Base-by-base conservation (phyloP, 768 basidiomycete genomes). In the Pholiota molesta region DNA sequence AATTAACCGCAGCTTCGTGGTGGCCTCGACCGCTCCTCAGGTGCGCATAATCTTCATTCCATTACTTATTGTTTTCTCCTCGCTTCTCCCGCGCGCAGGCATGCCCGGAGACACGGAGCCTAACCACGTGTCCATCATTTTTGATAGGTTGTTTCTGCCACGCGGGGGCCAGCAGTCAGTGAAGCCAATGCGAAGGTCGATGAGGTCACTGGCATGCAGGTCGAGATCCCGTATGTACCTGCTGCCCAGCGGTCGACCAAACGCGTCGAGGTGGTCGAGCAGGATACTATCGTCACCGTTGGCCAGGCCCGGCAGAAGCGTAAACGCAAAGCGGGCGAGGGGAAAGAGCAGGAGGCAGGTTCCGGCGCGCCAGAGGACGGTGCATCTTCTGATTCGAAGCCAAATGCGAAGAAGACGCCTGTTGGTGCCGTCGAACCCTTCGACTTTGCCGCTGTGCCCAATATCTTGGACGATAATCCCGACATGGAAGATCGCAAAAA, bases 171-270 rank as follows among this genome's bases (percentile, higher is more conserved):
- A 35, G 49, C 39, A 53, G 57, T 64, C 7, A 60, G 52, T 55
- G 61, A 59, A 10, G 61, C 19, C 54, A 56, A 2, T 54, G 59
- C 29, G 57, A 49, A 69, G 55, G 47, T 64, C 58, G 68, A 69
- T 55, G 72, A 66, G 42, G 60, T 71, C 5, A 71, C 74, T 11
- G 78, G 76, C 23, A 82, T 80, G 73, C 82, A 86, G 57, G 81
- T 86, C 37, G 92, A 94, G 73, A 84, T 95, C 7, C 87, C 94
- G 0, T 96, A 88, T 65, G 80, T 96, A 9, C 93, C 93, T 52
- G 81, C 86, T 1, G 74, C 84, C 0, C 81, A 87, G 67, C 85
- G 94, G 19, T 62, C 66, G 55, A 73, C 69, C 2, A 71, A 72
- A 49, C 65, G 68, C 39, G 45, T 68, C 31, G 65, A 66, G 26